Evolutionary conservation across 208 protist species (phyloP).

Genomic region (Leishmania major): DNA sequence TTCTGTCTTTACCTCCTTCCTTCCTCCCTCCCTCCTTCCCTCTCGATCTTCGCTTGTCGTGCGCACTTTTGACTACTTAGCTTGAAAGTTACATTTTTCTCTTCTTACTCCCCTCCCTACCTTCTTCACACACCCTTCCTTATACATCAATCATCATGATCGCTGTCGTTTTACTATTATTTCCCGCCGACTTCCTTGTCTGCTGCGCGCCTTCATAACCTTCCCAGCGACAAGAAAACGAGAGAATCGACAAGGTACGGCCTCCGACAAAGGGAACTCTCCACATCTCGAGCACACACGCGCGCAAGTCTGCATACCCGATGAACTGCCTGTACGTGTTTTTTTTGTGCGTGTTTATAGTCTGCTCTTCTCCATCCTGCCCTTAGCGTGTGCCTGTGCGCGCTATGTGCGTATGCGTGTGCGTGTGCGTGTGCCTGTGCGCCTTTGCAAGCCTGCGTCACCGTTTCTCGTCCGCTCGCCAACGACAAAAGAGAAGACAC

Average conservation of each 20-base stretch:
- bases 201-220: slow-evolving; percentile 14
- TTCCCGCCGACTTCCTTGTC: background rate
- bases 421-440: background rate
- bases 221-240: slow-evolving; percentile 9
- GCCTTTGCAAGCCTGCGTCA: background rate
- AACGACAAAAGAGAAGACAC: background rate
- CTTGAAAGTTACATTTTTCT: slow-evolving; percentile 8
- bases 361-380: background rate
- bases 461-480: background rate
- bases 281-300: background rate
- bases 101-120: slow-evolving; percentile 1
- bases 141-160: slow-evolving; percentile 2
- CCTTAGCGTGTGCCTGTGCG: background rate
- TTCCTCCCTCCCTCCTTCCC: background rate
- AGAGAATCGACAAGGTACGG: background rate
- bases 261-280: background rate
- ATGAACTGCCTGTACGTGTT: background rate
- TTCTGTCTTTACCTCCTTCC: background rate
- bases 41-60: background rate
- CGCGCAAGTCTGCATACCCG: background rate
- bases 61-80: slow-evolving; percentile 13
- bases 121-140: slow-evolving; percentile 2
- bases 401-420: background rate
- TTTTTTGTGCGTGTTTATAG: background rate
- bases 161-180: background rate